Conservation (phyloP, 306 rosid species). For the Erythrophleum fordii region DNA sequence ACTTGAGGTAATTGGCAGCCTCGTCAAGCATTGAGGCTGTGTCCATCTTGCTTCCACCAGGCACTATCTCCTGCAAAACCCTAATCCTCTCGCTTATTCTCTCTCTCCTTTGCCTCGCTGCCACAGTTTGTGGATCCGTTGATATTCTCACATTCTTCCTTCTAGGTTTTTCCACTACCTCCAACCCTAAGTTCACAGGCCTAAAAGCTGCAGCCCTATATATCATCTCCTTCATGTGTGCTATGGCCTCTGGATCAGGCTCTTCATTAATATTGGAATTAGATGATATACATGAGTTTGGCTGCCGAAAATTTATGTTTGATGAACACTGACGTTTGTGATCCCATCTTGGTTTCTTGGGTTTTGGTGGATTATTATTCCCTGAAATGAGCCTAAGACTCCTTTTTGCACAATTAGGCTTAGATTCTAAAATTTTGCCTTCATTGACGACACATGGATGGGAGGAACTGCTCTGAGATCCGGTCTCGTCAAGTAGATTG, state of each 20-base stretch:
- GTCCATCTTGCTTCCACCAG: conserved; percentile 99
- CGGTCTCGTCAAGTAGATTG: neutral
- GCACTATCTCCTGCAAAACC: conserved; percentile 87
- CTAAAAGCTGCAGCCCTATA: conserved; percentile 90
- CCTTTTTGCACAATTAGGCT: conserved; percentile 26
- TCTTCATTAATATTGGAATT: conserved; percentile 47
- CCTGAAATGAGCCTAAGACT: conserved; percentile 60
- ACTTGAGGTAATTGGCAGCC: conserved; percentile 93
- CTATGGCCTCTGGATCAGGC: conserved; percentile 87
- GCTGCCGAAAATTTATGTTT: conserved; percentile 76
- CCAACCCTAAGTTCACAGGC: conserved; percentile 84
- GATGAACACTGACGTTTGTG: conserved; percentile 57
- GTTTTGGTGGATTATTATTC: conserved; percentile 39
- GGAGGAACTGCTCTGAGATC: neutral
- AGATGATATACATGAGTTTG: conserved; percentile 57
- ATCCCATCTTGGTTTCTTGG: conserved; percentile 73
- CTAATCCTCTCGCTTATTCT: conserved; percentile 84
- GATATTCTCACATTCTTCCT: conserved; percentile 91
- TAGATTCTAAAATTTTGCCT: neutral
- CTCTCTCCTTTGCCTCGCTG: conserved; percentile 95
- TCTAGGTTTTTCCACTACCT: conserved; percentile 67
- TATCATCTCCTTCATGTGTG: conserved; percentile 97
- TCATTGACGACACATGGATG: too few relatives aligned
- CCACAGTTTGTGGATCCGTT: conserved; percentile 93
- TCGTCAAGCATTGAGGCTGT: conserved; percentile 99